Evolutionary conservation across 2,329 filamentous ascomycete genomes (phyloP).

Genomic region (Pseudomassariella vexata): DNA sequence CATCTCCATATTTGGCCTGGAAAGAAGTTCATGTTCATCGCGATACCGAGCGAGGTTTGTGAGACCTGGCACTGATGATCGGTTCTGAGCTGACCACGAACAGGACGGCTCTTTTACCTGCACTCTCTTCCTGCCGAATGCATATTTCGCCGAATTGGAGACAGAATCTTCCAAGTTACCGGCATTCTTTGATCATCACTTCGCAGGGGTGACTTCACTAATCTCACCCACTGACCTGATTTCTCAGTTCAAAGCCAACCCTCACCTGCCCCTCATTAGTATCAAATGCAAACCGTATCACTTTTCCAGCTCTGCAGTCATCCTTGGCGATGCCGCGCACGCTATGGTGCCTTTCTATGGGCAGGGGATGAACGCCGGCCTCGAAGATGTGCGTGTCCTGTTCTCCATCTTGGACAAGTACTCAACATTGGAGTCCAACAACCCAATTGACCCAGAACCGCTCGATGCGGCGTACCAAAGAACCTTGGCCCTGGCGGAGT

Average conservation of each 20-base stretch:
- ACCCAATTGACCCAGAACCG: slow-evolving; percentile 17
- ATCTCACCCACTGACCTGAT: slow-evolving; percentile 64
- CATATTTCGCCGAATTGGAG: slow-evolving; percentile 64
- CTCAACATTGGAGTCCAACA: slow-evolving; percentile 38
- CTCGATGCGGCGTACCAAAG: slow-evolving; percentile 53
- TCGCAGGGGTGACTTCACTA: slow-evolving; percentile 75
- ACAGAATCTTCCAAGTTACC: slow-evolving; percentile 53
- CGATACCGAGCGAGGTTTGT: slow-evolving; percentile 67
- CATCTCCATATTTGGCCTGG: slow-evolving; percentile 98
- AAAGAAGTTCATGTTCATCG: slow-evolving; percentile 95
- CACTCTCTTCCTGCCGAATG: slow-evolving; percentile 80
- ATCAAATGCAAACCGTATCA: slow-evolving; percentile 92
- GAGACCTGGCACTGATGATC: background rate
- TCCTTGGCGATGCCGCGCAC: slow-evolving; percentile 90
- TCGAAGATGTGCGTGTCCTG: slow-evolving; percentile 87
- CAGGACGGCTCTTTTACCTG: slow-evolving; percentile 90
- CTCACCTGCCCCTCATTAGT: slow-evolving; percentile 86
- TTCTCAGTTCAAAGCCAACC: slow-evolving; percentile 72
- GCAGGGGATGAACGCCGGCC: slow-evolving; percentile 93
- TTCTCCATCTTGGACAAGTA: slow-evolving; percentile 77
- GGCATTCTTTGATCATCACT: slow-evolving; percentile 73
- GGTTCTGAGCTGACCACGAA: slow-evolving; percentile 8
- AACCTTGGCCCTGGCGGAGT: slow-evolving; percentile 67
- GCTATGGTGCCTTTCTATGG: slow-evolving; percentile 99
- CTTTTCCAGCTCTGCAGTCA: slow-evolving; percentile 68